Percentiles rank a stretch among this genome's conserved stretches.
These are phyloP conservation scores for Cladosporium velox DNA, from an alignment of 2,329 filamentous ascomycete species.

Conservation along the genomic window DNA sequence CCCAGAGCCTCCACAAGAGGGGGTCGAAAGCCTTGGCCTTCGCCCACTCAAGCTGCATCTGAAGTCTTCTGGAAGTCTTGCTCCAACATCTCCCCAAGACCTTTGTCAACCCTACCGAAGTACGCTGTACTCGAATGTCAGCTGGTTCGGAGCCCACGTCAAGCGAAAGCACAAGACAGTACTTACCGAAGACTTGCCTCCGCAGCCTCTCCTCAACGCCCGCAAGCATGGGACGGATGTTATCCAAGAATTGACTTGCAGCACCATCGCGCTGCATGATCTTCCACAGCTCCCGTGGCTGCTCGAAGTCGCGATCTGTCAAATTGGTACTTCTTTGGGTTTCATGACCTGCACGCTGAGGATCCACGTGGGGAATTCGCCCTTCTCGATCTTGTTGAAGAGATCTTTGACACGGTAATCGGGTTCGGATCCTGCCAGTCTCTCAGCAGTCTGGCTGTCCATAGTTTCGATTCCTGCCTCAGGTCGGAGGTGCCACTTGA, in stretches of 20 bases:
- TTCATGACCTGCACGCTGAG: constrained; percentile 58
- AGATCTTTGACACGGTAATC: constrained; percentile 42
- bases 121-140: not conserved
- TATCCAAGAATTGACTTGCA: constrained; percentile 36
- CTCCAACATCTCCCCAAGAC: not conserved
- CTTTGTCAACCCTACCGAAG: not conserved
- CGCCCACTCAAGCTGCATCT: not conserved
- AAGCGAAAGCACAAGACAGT: not conserved
- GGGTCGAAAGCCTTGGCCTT: too few relatives aligned
- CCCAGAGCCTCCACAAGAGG: too few relatives aligned
- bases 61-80: not conserved
- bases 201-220: not conserved
- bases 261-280: constrained; percentile 35
- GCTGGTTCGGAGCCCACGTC: not conserved
- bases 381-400: constrained; percentile 48
- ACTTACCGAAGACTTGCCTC: not conserved
- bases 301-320: constrained; percentile 54
- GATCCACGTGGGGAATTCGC: constrained; percentile 53
- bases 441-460: constrained; percentile 40
- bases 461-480: constrained; percentile 51
- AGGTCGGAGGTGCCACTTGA: constrained; percentile 54
- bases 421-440: constrained; percentile 40
- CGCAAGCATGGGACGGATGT: constrained; percentile 22
- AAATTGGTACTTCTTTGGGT: constrained; percentile 50
- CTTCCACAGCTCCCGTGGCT: constrained; percentile 52